Base-by-base conservation (phyloP, 2,329 filamentous ascomycete species). In the Alternaria sp. region DNA sequence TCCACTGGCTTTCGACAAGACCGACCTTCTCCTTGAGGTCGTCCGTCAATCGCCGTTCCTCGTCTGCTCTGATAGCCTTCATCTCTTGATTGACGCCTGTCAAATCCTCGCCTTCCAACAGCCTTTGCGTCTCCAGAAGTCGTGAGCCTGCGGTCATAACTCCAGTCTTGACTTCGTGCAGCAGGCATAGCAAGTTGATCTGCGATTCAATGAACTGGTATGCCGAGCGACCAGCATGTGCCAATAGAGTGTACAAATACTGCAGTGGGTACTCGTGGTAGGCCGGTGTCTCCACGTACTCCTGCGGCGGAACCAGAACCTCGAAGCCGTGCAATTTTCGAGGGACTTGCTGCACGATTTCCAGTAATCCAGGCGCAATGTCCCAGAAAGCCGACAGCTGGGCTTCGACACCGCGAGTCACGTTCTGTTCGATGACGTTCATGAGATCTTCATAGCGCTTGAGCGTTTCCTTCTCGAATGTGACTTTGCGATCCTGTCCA, bases 311-410 rank as follows among this genome's bases (percentile, higher is more conserved):
- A 46, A 98, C 93, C 69, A 91, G 87, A 48, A 97, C 86, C 22
- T 87, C 83, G 78, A 96, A 93, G 1, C 80, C 81, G 4, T 74
- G 68, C 26, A 86, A 75, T n/a, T 84, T 79, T 1, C 80, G 75
- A 0, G 93, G 94, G 22, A 97, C 89, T 70, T 91, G 91, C 61
- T 96, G 91, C 11, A 96, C 85, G 47, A 98, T 83, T 16, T 89
- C 85, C 26, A 90, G 85, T 0, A 99, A 85, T 4, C 89, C 88
- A 3, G 95, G 95, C 1, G 94, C 94, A 71, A 98, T 96, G 74
- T 99, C 95, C 95, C 95, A 99, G 77, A 98, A 99, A 0, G 94
- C 94, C 9, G 91, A 94, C 3, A 97, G 86, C 79, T 98, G 95
- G 56, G 93, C 87, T 75, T 97, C 93, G 11, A 98, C 93, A 16